Conservation (phyloP, 2,329 filamentous ascomycete genomes). For the Aspergillus terreus region DNA sequence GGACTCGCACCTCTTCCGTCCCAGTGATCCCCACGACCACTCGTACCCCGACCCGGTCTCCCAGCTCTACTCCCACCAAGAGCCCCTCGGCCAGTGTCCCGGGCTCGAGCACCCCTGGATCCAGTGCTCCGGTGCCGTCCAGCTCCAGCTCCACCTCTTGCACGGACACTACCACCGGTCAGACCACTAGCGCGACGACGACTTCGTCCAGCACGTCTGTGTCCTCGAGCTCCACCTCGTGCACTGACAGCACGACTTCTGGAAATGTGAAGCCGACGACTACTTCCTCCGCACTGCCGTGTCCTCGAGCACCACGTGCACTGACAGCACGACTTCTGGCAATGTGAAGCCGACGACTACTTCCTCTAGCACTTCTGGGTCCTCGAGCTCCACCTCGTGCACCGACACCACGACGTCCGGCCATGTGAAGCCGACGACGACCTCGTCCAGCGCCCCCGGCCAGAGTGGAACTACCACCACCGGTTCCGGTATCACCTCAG, state of each 20-base stretch:
- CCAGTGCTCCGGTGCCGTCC: slow-evolving; percentile 1
- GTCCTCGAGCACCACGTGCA: too few relatives aligned
- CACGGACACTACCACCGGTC: not conserved
- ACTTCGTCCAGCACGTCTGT: not conserved
- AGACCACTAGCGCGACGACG: not conserved
- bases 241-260: too few relatives aligned
- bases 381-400: too few relatives aligned
- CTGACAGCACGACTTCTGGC: too few relatives aligned
- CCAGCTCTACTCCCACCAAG: not conserved
- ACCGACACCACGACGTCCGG: too few relatives aligned
- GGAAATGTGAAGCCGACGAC: not conserved
- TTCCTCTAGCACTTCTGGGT: not conserved
- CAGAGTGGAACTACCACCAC: slow-evolving; percentile 7
- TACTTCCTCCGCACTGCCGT: not conserved
- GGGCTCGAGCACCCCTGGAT: not conserved
- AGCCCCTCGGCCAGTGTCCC: not conserved
- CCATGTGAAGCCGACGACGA: not conserved
- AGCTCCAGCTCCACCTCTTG: slow-evolving; percentile 1
- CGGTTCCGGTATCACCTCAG: slow-evolving; percentile 7
- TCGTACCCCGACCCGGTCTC: not conserved
- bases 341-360: not conserved
- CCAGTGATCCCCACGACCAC: not conserved
- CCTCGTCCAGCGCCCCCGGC: not conserved
- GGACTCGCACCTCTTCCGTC: not conserved
- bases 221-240: too few relatives aligned